Evolutionary conservation across 805 yeast genomes (phyloP).

Genomic region (Metschnikowia colocasiae): DNA sequence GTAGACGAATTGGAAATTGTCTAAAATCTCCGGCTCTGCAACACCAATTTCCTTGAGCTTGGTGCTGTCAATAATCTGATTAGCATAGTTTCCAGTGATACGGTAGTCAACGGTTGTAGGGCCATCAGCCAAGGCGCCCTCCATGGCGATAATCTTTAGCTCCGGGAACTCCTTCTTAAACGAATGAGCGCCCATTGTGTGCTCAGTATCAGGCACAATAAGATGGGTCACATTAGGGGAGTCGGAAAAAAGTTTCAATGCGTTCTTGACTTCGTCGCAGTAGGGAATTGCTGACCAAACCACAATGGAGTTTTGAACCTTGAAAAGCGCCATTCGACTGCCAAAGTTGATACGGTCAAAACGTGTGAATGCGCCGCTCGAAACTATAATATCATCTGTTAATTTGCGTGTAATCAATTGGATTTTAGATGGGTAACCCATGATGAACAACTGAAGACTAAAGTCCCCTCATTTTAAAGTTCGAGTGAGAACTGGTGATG

Average conservation of each 20-base stretch:
- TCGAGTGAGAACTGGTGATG: not conserved
- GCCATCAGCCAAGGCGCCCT: constrained; percentile 29
- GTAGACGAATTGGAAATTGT: constrained; percentile 52
- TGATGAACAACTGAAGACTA: not conserved
- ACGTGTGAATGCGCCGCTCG: constrained; percentile 35
- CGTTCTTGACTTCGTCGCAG: constrained; percentile 41
- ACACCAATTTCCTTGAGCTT: constrained; percentile 32
- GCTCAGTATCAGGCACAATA: constrained; percentile 62
- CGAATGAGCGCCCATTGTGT: constrained; percentile 57
- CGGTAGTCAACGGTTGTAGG: constrained; percentile 39
- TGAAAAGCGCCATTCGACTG: constrained; percentile 40
- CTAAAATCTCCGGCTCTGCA: constrained; percentile 33
- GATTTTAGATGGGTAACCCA: constrained; percentile 31
- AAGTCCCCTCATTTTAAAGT: not conserved
- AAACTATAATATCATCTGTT: constrained; percentile 32
- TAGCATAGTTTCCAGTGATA: constrained; percentile 33
- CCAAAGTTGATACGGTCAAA: constrained; percentile 34
- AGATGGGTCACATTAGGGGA: constrained; percentile 43
- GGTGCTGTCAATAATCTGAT: constrained; percentile 27
- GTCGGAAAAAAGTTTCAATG: constrained; percentile 32
- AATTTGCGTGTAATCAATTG: constrained; percentile 29
- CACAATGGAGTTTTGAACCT: constrained; percentile 22
- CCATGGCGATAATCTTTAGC: constrained; percentile 53
- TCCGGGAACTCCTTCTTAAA: constrained; percentile 50
- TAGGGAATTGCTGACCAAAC: constrained; percentile 62